Conservation (phyloP, 148 eudicot genomes). For the Silene uniflora region DNA sequence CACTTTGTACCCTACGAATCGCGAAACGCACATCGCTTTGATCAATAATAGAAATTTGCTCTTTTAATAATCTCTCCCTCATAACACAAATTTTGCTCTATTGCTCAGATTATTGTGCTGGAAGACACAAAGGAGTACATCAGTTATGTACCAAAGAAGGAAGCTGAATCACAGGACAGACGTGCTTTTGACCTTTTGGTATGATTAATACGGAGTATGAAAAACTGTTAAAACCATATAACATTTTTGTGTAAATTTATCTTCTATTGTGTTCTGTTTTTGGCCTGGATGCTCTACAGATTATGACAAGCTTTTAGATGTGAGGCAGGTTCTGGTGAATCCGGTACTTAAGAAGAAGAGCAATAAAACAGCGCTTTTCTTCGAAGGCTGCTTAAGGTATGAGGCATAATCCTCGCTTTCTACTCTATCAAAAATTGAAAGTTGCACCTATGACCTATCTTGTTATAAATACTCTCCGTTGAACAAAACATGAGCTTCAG, state of each 20-base stretch:
- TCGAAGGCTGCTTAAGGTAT: slow-evolving; percentile 95
- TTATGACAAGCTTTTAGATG: slow-evolving; percentile 26
- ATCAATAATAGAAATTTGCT: not conserved
- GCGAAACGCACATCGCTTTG: not conserved
- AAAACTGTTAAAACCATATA: not conserved
- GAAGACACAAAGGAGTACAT: slow-evolving; percentile 86
- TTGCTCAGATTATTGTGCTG: slow-evolving; percentile 72
- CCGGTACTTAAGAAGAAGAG: slow-evolving; percentile 72
- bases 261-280: not conserved
- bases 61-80: not conserved
- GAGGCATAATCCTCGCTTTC: slow-evolving; percentile 6
- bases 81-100: not conserved
- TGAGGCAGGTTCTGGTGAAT: slow-evolving; percentile 80
- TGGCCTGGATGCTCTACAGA: slow-evolving; percentile 7
- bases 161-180: slow-evolving; percentile 61
- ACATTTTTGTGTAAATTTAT: slow-evolving; percentile 10
- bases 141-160: slow-evolving; percentile 70
- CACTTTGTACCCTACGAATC: too few relatives aligned
- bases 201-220: slow-evolving; percentile 27
- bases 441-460: not conserved
- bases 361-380: slow-evolving; percentile 66
- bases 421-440: not conserved
- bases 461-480: not conserved
- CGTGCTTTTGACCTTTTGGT: slow-evolving; percentile 94
- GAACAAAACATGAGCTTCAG: not conserved